Base-by-base conservation (phyloP, 441 rosid species). In the Francoa sonchifolia region DNA sequence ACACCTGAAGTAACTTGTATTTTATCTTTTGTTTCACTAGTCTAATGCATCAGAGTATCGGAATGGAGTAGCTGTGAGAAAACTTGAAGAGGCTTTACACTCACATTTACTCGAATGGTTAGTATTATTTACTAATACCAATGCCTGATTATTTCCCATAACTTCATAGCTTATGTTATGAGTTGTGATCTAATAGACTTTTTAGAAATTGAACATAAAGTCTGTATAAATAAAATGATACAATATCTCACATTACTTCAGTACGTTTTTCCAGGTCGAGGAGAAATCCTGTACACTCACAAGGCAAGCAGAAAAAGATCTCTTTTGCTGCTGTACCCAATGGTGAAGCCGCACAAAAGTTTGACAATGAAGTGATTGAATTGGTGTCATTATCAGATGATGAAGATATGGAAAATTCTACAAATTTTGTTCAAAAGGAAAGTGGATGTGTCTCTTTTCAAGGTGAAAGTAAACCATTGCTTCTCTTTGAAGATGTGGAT, bases 401-500 rank as follows among this genome's bases (percentile, higher is more conserved):
- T 36, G 78, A 58, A 41, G 47, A 39, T 23, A 19, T 27, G 50
- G 62, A 39, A 48, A 58, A 48, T 16, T 52, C 54, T 57, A 66
- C 37, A 26, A 62, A 72, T 15, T 48, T 29, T 44, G 28, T 19
- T 25, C 27, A 31, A 34, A 54, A 59, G 55, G 73, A 62, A 29
- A 56, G 32, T 47, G 52, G 43, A 37, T 13, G 21, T 57, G 56
- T 60, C 39, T 53, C 33, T 47, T 51, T 54, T 45, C 65, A 35
- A 61, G 58, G 51, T 40, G 73, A 58, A 55, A 46, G 70, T 50
- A 82, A 71, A 62, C 69, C 81, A 36, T 73, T 90, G 63, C 75
- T 86, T 67, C 85, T 90, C 52, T 76, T 90, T 30, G 99, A 90
- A 65, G 99, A 86, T 67, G 94, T 86, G 48, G 96, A 90, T 63